Evolutionary conservation across 1,284 basidiomycete genomes (phyloP).

Genomic region (Sanghuangporus sanghuang): DNA sequence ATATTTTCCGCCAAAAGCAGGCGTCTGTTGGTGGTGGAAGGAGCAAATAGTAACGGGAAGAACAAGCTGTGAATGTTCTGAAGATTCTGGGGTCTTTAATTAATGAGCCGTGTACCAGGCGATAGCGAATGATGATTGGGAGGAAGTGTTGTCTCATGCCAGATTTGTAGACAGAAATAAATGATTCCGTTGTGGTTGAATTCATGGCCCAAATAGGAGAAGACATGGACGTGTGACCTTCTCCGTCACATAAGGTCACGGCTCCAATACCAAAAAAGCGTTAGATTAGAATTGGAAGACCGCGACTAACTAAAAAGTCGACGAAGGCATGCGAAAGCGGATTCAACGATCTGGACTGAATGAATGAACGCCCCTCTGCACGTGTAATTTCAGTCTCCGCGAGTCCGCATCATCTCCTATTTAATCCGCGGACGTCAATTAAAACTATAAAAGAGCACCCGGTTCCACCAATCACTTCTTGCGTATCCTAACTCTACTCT

Average conservation of each 20-base stretch:
- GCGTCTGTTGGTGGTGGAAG: background rate
- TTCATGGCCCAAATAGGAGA: background rate
- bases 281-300: background rate
- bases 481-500: background rate
- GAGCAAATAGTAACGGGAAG: background rate
- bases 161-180: background rate
- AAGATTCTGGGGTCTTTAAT: conserved; percentile 2
- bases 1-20: background rate
- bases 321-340: background rate
- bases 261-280: background rate
- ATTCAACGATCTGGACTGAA: background rate
- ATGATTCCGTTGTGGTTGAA: background rate
- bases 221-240: background rate
- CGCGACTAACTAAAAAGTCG: background rate
- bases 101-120: conserved; percentile 1
- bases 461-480: background rate
- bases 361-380: background rate
- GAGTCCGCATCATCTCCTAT: background rate
- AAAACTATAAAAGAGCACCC: too few species aligned
- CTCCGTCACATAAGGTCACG: background rate
- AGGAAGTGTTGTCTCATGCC: background rate
- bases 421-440: background rate
- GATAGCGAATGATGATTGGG: background rate
- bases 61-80: background rate
- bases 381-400: conserved; percentile 1